A percentile compares a stretch with the other conserved stretches of the same genome.
Conservation (phyloP, 1,139 yeast species). For the Hyphopichia wangnamkhiaoensis region DNA sequence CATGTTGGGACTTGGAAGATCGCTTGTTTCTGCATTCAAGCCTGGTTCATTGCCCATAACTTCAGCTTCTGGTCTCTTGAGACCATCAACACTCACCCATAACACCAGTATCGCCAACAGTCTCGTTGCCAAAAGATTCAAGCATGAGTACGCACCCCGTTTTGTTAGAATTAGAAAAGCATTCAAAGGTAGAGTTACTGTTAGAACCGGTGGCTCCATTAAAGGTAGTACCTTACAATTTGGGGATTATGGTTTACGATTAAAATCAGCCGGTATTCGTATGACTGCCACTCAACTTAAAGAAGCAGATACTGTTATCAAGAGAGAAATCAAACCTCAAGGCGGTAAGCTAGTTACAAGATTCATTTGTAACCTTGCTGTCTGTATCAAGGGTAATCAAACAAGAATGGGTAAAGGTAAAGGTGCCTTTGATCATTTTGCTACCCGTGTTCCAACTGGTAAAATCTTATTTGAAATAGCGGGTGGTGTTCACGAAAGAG, state of each 20-base stretch:
- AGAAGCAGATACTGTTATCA: constrained; percentile 86
- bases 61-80: constrained; percentile 1
- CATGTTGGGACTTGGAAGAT: constrained; percentile 11
- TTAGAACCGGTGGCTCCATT: constrained; percentile 90
- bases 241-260: constrained; percentile 85
- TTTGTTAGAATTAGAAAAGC: constrained; percentile 73
- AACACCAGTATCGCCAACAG: background rate
- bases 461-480: constrained; percentile 84
- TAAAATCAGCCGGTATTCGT: constrained; percentile 83
- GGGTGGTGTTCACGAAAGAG: constrained; percentile 80
- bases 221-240: constrained; percentile 82
- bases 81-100: constrained; percentile 1
- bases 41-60: constrained; percentile 1
- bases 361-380: constrained; percentile 82
- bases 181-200: constrained; percentile 93
- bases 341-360: constrained; percentile 76
- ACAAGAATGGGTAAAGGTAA: constrained; percentile 99
- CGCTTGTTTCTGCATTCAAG: constrained; percentile 5
- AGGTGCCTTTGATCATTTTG: constrained; percentile 98
- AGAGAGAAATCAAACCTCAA: constrained; percentile 76
- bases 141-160: constrained; percentile 89
- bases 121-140: constrained; percentile 46
- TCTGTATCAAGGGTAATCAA: constrained; percentile 95
- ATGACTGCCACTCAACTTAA: constrained; percentile 86
- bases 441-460: constrained; percentile 94